phyloP scores from a whole-genome alignment of 1,139 yeast species.

The Suhomyces kunorum region DNA sequence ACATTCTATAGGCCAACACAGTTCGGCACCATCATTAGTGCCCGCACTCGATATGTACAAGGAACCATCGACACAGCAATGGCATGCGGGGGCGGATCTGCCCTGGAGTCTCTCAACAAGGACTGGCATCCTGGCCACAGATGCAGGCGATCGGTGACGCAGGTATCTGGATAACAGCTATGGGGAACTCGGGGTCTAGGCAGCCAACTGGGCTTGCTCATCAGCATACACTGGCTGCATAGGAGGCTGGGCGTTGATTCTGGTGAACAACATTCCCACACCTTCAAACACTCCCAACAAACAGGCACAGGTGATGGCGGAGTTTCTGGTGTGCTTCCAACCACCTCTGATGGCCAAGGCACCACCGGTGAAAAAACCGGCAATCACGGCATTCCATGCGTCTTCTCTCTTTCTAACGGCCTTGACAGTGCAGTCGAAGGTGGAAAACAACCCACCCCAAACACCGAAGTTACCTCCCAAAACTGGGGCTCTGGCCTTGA shows the following conservation, averaged over 20 bases:
- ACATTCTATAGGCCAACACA: constrained; percentile 10
- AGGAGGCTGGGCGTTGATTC: constrained; percentile 88
- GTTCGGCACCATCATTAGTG: constrained; percentile 3
- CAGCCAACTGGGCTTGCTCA: constrained; percentile 51
- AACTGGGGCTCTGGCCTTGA: constrained; percentile 96
- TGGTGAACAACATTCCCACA: constrained; percentile 94
- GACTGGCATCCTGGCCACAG: too few relatives aligned
- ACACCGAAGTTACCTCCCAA: constrained; percentile 99
- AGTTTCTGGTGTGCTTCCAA: constrained; percentile 93
- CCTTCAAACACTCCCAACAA: constrained; percentile 96
- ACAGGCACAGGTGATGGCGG: constrained; percentile 97
- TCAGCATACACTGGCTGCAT: constrained; percentile 77
- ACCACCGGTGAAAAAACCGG: constrained; percentile 99
- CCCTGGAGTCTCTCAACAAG: too few relatives aligned
- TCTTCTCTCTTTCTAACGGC: constrained; percentile 97
- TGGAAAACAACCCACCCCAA: constrained; percentile 98
- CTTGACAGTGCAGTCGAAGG: constrained; percentile 93
- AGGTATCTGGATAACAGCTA: too few relatives aligned
- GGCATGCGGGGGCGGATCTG: constrained; percentile 4
- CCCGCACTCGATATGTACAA: constrained; percentile 9
- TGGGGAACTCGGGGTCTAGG: constrained; percentile 29
- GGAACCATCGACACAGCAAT: neutral
- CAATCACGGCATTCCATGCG: constrained; percentile 97
- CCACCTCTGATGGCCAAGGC: constrained; percentile 98
- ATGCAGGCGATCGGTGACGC: too few relatives aligned